phyloP scores from a whole-genome alignment of 2,329 filamentous ascomycete genomes.

The Elsinoe arachidis region DNA sequence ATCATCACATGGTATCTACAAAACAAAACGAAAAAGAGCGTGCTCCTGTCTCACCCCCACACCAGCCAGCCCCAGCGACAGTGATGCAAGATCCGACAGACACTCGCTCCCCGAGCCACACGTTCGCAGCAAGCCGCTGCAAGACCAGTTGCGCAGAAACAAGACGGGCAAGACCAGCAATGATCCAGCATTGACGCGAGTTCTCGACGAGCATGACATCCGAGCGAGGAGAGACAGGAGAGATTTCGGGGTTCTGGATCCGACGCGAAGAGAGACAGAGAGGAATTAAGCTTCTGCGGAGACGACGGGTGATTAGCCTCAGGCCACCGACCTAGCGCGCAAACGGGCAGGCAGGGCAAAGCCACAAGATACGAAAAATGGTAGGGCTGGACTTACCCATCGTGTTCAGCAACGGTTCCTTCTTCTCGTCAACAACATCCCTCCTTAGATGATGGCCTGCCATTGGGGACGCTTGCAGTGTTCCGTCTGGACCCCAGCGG shows the following conservation, averaged over 20 bases:
- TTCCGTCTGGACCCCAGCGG: constrained; percentile 1
- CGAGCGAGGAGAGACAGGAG: not conserved
- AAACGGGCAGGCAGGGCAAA: no score
- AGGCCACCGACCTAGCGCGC: not conserved
- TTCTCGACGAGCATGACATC: not conserved
- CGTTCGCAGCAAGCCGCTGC: not conserved
- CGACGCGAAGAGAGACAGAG: no score
- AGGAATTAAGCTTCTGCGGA: not conserved
- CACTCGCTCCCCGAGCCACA: not conserved
- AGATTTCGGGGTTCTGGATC: not conserved
- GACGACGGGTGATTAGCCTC: not conserved
- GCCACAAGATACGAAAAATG: not conserved
- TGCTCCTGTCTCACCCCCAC: not conserved
- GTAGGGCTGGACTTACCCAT: not conserved
- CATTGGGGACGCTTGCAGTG: constrained; percentile 4
- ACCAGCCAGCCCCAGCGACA: no score
- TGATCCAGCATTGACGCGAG: constrained; percentile 11
- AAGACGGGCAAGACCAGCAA: not conserved
- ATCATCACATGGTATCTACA: not conserved
- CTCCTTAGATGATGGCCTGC: not conserved
- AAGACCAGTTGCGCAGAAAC: constrained; percentile 1
- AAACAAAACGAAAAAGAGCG: not conserved
- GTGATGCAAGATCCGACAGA: not conserved
- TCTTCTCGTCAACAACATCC: not conserved
- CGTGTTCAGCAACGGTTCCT: not conserved